These are phyloP conservation scores for Globisporangium camurandrum DNA, from an alignment of 352 stramenopile species.

Conservation along the genomic window DNA sequence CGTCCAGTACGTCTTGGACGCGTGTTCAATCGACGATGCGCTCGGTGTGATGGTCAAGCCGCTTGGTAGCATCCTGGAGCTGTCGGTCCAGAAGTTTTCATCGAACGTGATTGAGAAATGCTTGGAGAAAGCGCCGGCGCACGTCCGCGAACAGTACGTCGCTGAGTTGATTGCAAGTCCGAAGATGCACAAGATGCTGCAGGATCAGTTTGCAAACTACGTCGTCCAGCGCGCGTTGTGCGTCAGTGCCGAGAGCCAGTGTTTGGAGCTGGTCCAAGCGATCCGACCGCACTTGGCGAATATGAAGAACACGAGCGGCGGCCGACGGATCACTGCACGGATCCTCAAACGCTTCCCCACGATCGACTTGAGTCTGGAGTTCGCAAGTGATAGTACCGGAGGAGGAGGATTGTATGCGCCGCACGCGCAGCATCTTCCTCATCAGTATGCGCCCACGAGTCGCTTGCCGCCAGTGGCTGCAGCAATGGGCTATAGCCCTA, in stretches of 20 bases:
- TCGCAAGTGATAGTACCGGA: slow-evolving; percentile 8
- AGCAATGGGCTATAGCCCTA: slow-evolving; percentile 5
- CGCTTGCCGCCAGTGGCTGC: slow-evolving; percentile 2
- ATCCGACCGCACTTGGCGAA: slow-evolving; percentile 93
- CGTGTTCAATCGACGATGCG: slow-evolving; percentile 76
- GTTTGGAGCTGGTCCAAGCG: slow-evolving; percentile 90
- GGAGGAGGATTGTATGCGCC: slow-evolving; percentile 25
- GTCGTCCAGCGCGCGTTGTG: slow-evolving; percentile 96
- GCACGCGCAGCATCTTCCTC: not conserved
- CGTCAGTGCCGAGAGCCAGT: slow-evolving; percentile 92
- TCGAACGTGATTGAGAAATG: slow-evolving; percentile 99
- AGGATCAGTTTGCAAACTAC: slow-evolving; percentile 99
- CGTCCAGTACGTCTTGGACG: slow-evolving; percentile 89
- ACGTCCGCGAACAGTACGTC: slow-evolving; percentile 67
- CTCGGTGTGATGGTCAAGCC: slow-evolving; percentile 77
- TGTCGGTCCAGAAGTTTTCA: slow-evolving; percentile 98
- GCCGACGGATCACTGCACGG: slow-evolving; percentile 91
- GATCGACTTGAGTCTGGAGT: slow-evolving; percentile 85
- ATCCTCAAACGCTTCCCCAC: slow-evolving; percentile 96
- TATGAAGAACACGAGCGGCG: slow-evolving; percentile 94
- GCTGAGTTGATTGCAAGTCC: slow-evolving; percentile 66
- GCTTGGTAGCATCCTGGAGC: slow-evolving; percentile 89
- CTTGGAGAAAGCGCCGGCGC: slow-evolving; percentile 88
- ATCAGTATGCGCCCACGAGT: slow-evolving; percentile 8
- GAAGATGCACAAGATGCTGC: slow-evolving; percentile 92